Base-by-base conservation (phyloP, 2,329 filamentous ascomycete genomes). In the Aspergillus persii region DNA sequence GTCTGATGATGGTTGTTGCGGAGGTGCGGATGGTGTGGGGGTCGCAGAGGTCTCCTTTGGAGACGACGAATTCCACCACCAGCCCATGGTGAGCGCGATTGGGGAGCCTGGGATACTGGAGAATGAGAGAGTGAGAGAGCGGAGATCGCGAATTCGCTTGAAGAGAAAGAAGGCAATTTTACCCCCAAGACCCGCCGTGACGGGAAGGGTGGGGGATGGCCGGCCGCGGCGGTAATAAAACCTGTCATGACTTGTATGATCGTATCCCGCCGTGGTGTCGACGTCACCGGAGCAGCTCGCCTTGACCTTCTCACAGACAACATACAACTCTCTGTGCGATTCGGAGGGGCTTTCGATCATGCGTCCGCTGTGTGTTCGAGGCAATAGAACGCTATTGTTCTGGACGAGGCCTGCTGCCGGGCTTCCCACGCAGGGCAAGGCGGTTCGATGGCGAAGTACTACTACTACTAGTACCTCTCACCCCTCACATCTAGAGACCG, bases 401-500 rank as follows among this genome's bases (percentile, higher is more conserved):
- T 60, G 53, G 56, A 63, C 29, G 46, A 30, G 8, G 53, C 36
- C 54, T 18, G 44, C 2, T 26, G 4, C 46, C 12, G 31, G 15
- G 2, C 8, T 50, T 11, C 5, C 18, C 31, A 15, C 47, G 26
- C 48, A 44, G 26, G 8, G 15, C 44, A 27, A 47, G 1, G 36
- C 31, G 26, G 52, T 54, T 33, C 53, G 58, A 26, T 49, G 48
- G 31, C 23, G 49, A n/a, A 57, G 56, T 54, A 54, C 48, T 41
- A 50, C 51, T 23, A 58, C 46, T 47, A 51, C 52, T 27, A 54
- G n/a, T 9, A 56, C 60, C 36, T 64, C 61, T 76, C 57, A 75
- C 81, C 9, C 85, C 84, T 54, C 85, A 86, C 64, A 67, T 48
- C 83, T 89, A 67, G 86, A 89, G 63, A 86, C 86, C 8, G 94